Evolutionary conservation across 1,284 basidiomycete genomes (phyloP), one percentile per base, ranked within the genome.

Genomic region (Naganishia cerealis): DNA sequence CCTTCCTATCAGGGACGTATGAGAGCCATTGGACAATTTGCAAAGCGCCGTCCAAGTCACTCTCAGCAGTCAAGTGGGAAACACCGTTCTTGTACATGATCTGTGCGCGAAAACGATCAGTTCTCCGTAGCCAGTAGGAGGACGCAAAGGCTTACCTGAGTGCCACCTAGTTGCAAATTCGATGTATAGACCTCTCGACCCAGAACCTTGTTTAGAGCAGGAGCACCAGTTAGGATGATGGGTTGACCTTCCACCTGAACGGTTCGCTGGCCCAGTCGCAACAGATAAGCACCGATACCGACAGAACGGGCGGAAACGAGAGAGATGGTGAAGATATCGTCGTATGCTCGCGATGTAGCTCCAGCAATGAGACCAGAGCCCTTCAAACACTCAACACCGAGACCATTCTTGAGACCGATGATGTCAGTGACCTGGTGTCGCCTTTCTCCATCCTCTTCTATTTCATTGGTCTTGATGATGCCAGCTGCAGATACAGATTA

Each of bases 71-170:
- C 63, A 99, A 83, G 80, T 99, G 96, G 16, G 95, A 97, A 66
- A 99, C 92, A 83, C 96, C 96, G 78, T 98, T 98, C 86, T 95
- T 95, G 87, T 94, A 91, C 94, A 98, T 97, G 84, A 98, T 99
- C 78, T 85, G 80, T 26, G 24, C 10, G 38, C 52, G 42, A 50
- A 15, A 50, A 50, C 7, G 46, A 24, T 50, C 8, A 50, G 46
- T 50, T 24, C n/a, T 24, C n/a, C 24, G 1, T 9, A 2, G 46
- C 21, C 21, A 21, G 46, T n/a, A n/a, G 15, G 7, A 46, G 46
- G 9, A 15, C 46, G n/a, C 24, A 38, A 12, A 21, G 9, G 40
- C 67, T 76, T 59, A 76, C 75, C 77, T 94, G 92, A 43, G 96
- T 98, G 70, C 96, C 96, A 77, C 96, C 96, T 71, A 99, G 91